Evolutionary conservation across 345 rosid species (phyloP).

Genomic region (Euphorbia pulcherrima): DNA sequence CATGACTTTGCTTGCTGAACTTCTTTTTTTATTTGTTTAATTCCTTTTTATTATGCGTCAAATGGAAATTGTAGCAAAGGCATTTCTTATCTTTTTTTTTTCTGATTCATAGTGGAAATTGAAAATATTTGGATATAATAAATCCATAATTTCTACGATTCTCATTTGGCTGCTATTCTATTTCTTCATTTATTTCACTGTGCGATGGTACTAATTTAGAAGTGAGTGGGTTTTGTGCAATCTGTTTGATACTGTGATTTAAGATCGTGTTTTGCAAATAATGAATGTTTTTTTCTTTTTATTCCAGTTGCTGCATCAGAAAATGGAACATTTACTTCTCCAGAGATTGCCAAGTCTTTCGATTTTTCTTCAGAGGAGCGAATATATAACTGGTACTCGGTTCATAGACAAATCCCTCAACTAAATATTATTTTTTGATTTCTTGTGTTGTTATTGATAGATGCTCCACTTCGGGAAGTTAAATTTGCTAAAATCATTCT

Average conservation of each 20-base stretch:
- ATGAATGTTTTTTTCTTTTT: slow-evolving; percentile 1
- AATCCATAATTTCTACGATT: too few species aligned
- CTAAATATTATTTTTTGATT: background rate
- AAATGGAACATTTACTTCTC: slow-evolving; percentile 59
- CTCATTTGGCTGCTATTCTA: background rate
- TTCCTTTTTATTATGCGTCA: background rate
- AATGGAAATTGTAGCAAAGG: background rate
- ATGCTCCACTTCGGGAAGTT: background rate
- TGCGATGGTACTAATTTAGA: background rate
- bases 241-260: background rate
- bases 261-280: background rate
- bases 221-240: background rate
- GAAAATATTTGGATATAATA: background rate
- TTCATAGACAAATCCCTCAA: background rate
- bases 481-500: background rate
- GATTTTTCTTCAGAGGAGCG: slow-evolving; percentile 86
- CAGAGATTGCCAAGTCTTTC: slow-evolving; percentile 73
- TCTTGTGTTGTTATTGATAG: background rate
- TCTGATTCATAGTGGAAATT: background rate
- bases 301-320: slow-evolving; percentile 55
- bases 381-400: slow-evolving; percentile 74
- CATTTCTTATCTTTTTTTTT: background rate
- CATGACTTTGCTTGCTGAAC: background rate
- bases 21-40: background rate
- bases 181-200: background rate